These are phyloP conservation scores for Globisporangium canariense DNA, from an alignment of 352 stramenopile species.

Conservation along the genomic window DNA sequence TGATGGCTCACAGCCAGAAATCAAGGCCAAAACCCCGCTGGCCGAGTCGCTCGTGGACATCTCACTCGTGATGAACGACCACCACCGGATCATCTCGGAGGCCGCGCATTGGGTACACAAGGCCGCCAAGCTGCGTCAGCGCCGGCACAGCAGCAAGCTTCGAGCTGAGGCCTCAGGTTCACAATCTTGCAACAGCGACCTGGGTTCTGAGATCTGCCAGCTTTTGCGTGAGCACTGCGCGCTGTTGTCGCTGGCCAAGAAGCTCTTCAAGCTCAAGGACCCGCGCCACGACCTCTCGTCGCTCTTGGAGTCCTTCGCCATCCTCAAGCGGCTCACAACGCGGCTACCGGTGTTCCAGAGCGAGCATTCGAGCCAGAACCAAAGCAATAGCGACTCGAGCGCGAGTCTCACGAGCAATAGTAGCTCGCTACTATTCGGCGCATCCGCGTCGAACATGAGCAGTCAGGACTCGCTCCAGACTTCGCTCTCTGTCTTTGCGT, in stretches of 20 bases:
- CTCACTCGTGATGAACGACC: slow-evolving; percentile 74
- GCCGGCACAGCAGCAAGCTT: neutral
- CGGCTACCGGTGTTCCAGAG: slow-evolving; percentile 29
- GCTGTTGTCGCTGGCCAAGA: slow-evolving; percentile 40
- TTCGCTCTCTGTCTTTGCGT: slow-evolving; percentile 38
- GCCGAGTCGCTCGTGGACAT: slow-evolving; percentile 66
- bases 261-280: slow-evolving; percentile 53
- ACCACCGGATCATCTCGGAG: slow-evolving; percentile 59
- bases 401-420: slow-evolving; percentile 15
- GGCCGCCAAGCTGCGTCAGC: slow-evolving; percentile 20
- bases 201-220: slow-evolving; percentile 45
- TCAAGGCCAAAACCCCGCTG: slow-evolving; percentile 21
- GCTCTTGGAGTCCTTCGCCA: slow-evolving; percentile 51
- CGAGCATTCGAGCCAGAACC: neutral
- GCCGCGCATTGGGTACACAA: slow-evolving; percentile 45
- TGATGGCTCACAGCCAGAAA: neutral
- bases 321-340: slow-evolving; percentile 34
- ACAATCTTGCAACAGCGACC: slow-evolving; percentile 13
- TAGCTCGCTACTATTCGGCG: slow-evolving; percentile 12
- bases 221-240: slow-evolving; percentile 56
- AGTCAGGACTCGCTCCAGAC: slow-evolving; percentile 21
- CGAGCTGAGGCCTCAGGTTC: neutral
- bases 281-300: slow-evolving; percentile 43
- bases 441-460: slow-evolving; percentile 7
- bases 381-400: slow-evolving; percentile 17